Evolutionary conservation across 352 stramenopile species (phyloP).

Genomic region (Phytophthora colocasiae): DNA sequence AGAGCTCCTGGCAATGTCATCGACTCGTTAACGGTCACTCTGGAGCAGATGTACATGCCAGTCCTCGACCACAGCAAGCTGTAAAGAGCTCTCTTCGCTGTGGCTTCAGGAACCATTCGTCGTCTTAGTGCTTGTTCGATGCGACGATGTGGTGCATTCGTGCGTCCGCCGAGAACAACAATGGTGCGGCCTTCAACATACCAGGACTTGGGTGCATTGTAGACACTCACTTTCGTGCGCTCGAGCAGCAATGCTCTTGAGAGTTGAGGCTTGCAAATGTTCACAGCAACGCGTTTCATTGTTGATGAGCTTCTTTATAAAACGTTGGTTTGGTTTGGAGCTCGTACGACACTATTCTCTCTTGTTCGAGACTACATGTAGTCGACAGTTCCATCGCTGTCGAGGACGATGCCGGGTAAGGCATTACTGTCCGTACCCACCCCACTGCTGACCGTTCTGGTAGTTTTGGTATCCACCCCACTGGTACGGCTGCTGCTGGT

Average conservation of each 20-base stretch:
- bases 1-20: too few species aligned
- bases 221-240: not conserved
- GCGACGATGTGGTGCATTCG: conserved; percentile 11
- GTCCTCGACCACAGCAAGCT: too few species aligned
- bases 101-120: not conserved
- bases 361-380: not conserved
- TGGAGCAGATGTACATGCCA: too few species aligned
- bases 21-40: not conserved
- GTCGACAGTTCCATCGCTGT: conserved; percentile 6
- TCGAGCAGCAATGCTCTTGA: not conserved
- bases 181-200: conserved; percentile 14
- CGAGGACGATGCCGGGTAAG: not conserved
- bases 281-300: not conserved
- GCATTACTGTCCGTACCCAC: not conserved
- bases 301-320: not conserved
- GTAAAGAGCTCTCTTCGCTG: not conserved
- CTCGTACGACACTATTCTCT: too few species aligned
- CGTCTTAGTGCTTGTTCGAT: conserved; percentile 18
- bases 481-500: not conserved
- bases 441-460: conserved; percentile 2
- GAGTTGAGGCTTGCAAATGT: too few species aligned
- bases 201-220: conserved; percentile 1
- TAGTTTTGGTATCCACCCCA: conserved; percentile 2
- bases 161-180: conserved; percentile 11
- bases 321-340: too few species aligned